Base-by-base conservation (phyloP, 2,329 filamentous ascomycete genomes). In the Claviceps digitariae region DNA sequence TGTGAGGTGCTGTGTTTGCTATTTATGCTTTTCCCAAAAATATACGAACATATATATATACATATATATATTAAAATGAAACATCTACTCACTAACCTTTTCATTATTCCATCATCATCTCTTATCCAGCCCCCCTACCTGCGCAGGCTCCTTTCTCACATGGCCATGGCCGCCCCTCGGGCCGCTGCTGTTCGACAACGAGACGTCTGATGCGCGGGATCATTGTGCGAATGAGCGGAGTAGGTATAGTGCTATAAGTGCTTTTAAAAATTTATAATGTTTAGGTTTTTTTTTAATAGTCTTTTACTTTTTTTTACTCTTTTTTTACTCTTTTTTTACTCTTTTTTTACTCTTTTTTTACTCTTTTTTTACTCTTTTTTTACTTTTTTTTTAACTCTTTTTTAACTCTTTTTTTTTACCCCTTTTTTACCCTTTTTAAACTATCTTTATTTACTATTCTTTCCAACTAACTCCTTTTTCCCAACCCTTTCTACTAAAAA, bases 191-290 rank as follows among this genome's bases (percentile, higher is more conserved):
- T 87, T 90, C 66, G 80, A 86, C 58, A 90, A 90, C 59, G 78
- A 83, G 57, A 78, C 77, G 57, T 87, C 83, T 52, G 86, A 90
- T 64, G 85, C 85, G 52, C 74, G 86, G 51, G 86, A 90, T 59
- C 85, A 90, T 67, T 87, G 85, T 63, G 86, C 86, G 48, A 89
- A 89, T 57, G 86, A 90, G 68, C 72, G 86, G 66, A 90, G 78
- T 80, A 63, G 52, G 68, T 59, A 34, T 34, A 12, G 10, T 34
- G 31, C 2, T 34, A 12, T 7, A 9, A 12, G 6, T 34, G 31
- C 10, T 8, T 34, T 34, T 12, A 34, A 34, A 12, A 4, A 29
- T 29, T 27, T 34, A 34, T 34, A 12, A 9, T 34, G 9, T 34
- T 12, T 34, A 12, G 5, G 31, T 2, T 10, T 23, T 17, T 20